Percentiles rank a stretch among this genome's conserved stretches.
Conservation (phyloP, 495 filamentous ascomycete species). For the Friedmanniomyces endolithicus region DNA sequence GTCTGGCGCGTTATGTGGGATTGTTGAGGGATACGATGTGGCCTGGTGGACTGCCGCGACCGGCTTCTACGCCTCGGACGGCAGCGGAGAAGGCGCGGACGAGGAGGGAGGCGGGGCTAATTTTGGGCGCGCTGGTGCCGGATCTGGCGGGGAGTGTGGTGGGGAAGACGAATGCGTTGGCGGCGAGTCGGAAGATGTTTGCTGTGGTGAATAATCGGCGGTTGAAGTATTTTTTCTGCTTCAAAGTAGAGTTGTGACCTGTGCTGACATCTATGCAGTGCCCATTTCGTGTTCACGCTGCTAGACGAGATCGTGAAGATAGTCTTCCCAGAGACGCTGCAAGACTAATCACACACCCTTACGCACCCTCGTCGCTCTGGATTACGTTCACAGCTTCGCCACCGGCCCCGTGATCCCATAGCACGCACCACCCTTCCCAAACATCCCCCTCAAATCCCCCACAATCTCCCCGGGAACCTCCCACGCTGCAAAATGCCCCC, state of each 20-base stretch:
- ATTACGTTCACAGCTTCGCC: conserved; percentile 3
- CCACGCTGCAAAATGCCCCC: conserved; percentile 33
- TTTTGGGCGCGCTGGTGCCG: conserved; percentile 34
- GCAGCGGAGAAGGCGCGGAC: conserved; percentile 44
- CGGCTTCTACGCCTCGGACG: conserved; percentile 29
- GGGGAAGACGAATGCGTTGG: conserved; percentile 30
- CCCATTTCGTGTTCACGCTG: conserved; percentile 31
- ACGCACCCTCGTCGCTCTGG: not conserved
- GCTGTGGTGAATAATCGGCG: conserved; percentile 32
- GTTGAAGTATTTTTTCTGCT: conserved; percentile 28
- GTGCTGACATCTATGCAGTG: conserved; percentile 18
- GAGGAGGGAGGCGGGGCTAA: conserved; percentile 27
- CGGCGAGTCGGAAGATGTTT: conserved; percentile 27
- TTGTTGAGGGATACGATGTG: conserved; percentile 64
- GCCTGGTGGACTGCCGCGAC: conserved; percentile 50
- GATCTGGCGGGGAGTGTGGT: conserved; percentile 40
- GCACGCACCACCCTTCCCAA: conserved; percentile 20
- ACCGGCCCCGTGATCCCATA: conserved; percentile 2
- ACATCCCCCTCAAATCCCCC: conserved; percentile 27
- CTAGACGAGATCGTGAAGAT: conserved; percentile 31
- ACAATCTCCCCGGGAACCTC: conserved; percentile 30
- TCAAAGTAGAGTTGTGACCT: not conserved
- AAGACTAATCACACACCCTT: conserved; percentile 8
- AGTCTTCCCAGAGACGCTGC: conserved; percentile 22
- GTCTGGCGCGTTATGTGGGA: conserved; percentile 59